Evolutionary conservation across 257 asterid genomes (phyloP).

Genomic region (Nicotiana tabacum): DNA sequence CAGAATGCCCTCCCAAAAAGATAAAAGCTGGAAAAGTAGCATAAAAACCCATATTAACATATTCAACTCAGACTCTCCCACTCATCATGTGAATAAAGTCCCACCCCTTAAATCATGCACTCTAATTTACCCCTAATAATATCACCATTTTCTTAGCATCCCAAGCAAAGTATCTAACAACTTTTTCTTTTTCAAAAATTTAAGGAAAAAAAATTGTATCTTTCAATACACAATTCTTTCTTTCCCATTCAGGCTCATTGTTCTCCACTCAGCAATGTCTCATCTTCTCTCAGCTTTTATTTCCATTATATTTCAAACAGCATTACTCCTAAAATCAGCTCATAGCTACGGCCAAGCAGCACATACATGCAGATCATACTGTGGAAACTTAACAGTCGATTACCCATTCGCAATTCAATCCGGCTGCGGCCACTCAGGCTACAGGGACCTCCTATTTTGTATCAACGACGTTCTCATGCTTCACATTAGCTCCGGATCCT

Average conservation of each 20-base stretch:
- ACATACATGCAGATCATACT: constrained; percentile 64
- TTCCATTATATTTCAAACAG: constrained; percentile 16
- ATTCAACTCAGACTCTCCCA: constrained; percentile 33
- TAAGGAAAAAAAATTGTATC: not conserved
- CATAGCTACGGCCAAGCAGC: constrained; percentile 33
- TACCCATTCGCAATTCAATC: constrained; percentile 71
- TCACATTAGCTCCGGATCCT: constrained; percentile 83
- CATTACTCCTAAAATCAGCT: constrained; percentile 13
- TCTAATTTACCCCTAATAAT: not conserved
- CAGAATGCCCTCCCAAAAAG: constrained; percentile 21
- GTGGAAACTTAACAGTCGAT: constrained; percentile 77
- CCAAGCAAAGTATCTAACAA: constrained; percentile 64
- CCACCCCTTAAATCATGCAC: constrained; percentile 7
- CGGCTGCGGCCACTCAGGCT: constrained; percentile 89
- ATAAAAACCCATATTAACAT: constrained; percentile 23
- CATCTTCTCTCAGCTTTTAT: constrained; percentile 15
- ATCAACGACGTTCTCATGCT: constrained; percentile 83
- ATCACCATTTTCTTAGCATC: constrained; percentile 17
- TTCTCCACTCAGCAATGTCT: constrained; percentile 38
- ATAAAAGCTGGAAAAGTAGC: not conserved
- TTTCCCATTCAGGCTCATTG: not conserved
- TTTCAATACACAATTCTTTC: not conserved
- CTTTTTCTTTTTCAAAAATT: constrained; percentile 3
- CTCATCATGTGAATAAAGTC: constrained; percentile 19
- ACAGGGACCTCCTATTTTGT: constrained; percentile 75